phyloP scores from a whole-genome alignment of 441 rosid genomes.

The Geranium incanum region DNA sequence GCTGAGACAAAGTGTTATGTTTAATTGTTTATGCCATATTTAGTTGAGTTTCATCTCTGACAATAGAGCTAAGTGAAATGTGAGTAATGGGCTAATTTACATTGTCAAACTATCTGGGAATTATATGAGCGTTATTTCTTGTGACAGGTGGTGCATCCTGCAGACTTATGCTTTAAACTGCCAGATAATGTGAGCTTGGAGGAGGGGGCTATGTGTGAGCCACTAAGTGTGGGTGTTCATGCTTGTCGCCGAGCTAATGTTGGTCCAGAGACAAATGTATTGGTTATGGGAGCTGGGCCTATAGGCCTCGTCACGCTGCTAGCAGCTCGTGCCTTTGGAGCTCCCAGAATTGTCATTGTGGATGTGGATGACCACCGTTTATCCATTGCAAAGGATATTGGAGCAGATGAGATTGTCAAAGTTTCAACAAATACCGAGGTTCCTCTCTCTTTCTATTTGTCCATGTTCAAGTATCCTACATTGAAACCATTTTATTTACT shows the following conservation, averaged over 20 bases:
- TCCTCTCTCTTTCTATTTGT: background rate
- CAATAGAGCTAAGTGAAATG: background rate
- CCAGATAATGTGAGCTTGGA: conserved; percentile 82
- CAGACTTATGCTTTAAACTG: conserved; percentile 73
- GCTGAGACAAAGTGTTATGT: too few species aligned
- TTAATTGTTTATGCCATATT: too few species aligned
- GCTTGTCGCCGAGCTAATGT: conserved; percentile 78
- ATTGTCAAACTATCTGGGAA: conserved; percentile 9
- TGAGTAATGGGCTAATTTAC: background rate
- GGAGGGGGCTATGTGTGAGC: conserved; percentile 97
- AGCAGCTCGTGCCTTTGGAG: conserved; percentile 83
- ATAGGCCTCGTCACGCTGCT: conserved; percentile 81
- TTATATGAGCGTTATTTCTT: conserved; percentile 9
- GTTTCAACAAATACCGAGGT: conserved; percentile 63
- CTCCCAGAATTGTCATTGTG: conserved; percentile 62
- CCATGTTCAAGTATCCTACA: too few species aligned
- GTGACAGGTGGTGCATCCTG: conserved; percentile 79
- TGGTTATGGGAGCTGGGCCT: conserved; percentile 92
- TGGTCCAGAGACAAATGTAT: conserved; percentile 63
- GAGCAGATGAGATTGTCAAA: conserved; percentile 56
- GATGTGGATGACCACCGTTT: conserved; percentile 74
- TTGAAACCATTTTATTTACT: too few species aligned
- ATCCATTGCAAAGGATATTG: conserved; percentile 73
- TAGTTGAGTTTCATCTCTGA: background rate
- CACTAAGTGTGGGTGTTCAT: conserved; percentile 81